phyloP scores from a whole-genome alignment of 306 rosid species.

The Cicer arietinum region DNA sequence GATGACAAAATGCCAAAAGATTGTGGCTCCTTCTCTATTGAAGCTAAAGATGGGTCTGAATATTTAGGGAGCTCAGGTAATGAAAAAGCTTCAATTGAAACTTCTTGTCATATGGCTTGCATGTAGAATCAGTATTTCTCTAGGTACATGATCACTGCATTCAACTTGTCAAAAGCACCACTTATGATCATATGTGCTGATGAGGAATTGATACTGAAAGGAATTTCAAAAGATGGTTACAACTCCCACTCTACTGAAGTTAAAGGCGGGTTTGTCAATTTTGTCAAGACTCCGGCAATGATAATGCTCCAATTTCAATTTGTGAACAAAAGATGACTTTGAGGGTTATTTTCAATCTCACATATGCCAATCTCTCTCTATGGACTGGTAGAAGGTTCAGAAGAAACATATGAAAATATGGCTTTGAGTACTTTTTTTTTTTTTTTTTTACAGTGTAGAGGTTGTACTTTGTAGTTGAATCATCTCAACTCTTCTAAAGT shows the following conservation, averaged over 20 bases:
- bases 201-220: slow-evolving; percentile 1
- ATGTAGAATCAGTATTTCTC: slow-evolving; percentile 6
- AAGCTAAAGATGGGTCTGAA: slow-evolving; percentile 40
- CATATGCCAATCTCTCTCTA: not conserved
- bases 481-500: not conserved
- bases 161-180: slow-evolving; percentile 25
- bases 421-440: not conserved
- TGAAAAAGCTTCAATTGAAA: slow-evolving; percentile 41
- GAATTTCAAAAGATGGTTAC: slow-evolving; percentile 29
- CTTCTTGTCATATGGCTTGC: slow-evolving; percentile 21
- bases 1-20: slow-evolving; percentile 4
- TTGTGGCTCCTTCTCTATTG: slow-evolving; percentile 15
- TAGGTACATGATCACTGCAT: slow-evolving; percentile 24
- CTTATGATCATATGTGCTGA: slow-evolving; percentile 16
- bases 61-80: slow-evolving; percentile 26
- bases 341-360: not conserved
- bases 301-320: slow-evolving; percentile 20
- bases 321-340: slow-evolving; percentile 33
- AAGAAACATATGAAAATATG: slow-evolving; percentile 5
- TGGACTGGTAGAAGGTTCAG: slow-evolving; percentile 28
- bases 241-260: slow-evolving; percentile 5
- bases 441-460: not conserved
- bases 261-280: slow-evolving; percentile 13
- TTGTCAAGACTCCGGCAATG: not conserved
- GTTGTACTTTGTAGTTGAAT: not conserved